phyloP scores from a whole-genome alignment of 352 stramenopile species.

The Globisporangium megalacanthum region DNA sequence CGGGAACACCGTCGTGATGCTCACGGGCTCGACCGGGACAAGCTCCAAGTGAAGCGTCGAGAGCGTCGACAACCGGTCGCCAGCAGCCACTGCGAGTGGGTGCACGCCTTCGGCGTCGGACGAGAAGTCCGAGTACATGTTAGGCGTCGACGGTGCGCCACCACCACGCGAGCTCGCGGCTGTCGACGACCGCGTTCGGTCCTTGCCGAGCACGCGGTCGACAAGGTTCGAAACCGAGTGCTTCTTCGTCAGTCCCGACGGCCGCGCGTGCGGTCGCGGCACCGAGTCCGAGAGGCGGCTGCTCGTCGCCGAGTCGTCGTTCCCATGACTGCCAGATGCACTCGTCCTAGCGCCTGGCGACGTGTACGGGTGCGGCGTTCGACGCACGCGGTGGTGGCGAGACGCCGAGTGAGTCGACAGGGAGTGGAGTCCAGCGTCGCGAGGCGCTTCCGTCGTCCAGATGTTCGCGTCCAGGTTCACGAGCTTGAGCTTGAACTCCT shows the following conservation, averaged over 20 bases:
- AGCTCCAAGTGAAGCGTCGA: constrained; percentile 22
- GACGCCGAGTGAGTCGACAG: constrained; percentile 9
- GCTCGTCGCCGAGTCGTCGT: constrained; percentile 10
- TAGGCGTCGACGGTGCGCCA: constrained; percentile 7
- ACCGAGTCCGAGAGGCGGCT: constrained; percentile 12
- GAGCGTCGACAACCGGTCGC: constrained; percentile 11
- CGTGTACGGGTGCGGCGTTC: constrained; percentile 1
- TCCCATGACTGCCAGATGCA: not conserved
- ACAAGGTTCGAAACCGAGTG: constrained; percentile 10
- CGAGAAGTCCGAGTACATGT: constrained; percentile 16
- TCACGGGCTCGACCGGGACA: constrained; percentile 33
- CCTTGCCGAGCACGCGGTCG: constrained; percentile 15
- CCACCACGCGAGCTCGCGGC: constrained; percentile 1
- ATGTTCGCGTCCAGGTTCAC: constrained; percentile 55
- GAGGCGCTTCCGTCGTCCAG: constrained; percentile 24
- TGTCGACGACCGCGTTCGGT: constrained; percentile 12
- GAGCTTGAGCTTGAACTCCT: constrained; percentile 49
- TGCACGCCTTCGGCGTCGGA: constrained; percentile 10
- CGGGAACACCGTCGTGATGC: constrained; percentile 49
- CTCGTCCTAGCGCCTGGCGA: not conserved
- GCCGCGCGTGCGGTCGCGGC: constrained; percentile 3
- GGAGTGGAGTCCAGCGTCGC: constrained; percentile 1
- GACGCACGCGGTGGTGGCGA: constrained; percentile 1
- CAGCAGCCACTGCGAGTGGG: constrained; percentile 5
- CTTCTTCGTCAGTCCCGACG: constrained; percentile 15